Evolutionary conservation across 495 filamentous ascomycete genomes (phyloP).

Genomic region (Rusavskia elegans): DNA sequence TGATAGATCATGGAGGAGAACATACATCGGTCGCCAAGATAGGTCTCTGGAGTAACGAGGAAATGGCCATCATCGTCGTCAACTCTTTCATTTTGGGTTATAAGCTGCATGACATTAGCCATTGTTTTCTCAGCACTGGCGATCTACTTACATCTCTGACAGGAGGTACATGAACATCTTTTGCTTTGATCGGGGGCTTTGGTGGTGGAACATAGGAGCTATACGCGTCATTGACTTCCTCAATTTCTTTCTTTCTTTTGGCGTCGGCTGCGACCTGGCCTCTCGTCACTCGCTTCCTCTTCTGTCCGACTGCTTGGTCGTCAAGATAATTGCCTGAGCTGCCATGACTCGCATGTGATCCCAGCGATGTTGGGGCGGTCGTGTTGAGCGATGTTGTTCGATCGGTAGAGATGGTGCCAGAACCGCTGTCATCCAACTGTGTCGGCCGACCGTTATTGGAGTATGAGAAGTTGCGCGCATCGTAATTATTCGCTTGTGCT

Average conservation of each 20-base stretch:
- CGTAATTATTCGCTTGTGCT: slow-evolving; percentile 44
- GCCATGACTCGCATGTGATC: slow-evolving; percentile 53
- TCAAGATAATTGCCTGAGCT: slow-evolving; percentile 37
- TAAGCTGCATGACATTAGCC: background rate
- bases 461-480: slow-evolving; percentile 43
- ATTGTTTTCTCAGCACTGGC: background rate
- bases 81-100: slow-evolving; percentile 37
- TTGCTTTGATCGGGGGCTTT: slow-evolving; percentile 76
- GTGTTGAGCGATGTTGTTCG: slow-evolving; percentile 77
- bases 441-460: slow-evolving; percentile 53
- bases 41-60: slow-evolving; percentile 68
- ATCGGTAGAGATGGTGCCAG: slow-evolving; percentile 63
- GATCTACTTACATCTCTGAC: slow-evolving; percentile 60
- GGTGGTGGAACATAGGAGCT: slow-evolving; percentile 70
- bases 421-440: slow-evolving; percentile 47
- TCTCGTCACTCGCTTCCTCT: slow-evolving; percentile 59
- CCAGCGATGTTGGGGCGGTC: slow-evolving; percentile 80
- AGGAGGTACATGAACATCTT: slow-evolving; percentile 72
- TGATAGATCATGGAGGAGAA: slow-evolving; percentile 6
- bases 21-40: slow-evolving; percentile 81
- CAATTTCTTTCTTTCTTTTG: slow-evolving; percentile 56
- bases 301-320: slow-evolving; percentile 50
- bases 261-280: slow-evolving; percentile 65
- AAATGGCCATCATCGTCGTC: slow-evolving; percentile 97
- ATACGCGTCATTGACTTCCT: slow-evolving; percentile 52